Percentiles rank a stretch among this genome's conserved stretches.
Evolutionary conservation across 2,329 filamentous ascomycete species (phyloP).

Genomic region (Colletotrichum sublineola): DNA sequence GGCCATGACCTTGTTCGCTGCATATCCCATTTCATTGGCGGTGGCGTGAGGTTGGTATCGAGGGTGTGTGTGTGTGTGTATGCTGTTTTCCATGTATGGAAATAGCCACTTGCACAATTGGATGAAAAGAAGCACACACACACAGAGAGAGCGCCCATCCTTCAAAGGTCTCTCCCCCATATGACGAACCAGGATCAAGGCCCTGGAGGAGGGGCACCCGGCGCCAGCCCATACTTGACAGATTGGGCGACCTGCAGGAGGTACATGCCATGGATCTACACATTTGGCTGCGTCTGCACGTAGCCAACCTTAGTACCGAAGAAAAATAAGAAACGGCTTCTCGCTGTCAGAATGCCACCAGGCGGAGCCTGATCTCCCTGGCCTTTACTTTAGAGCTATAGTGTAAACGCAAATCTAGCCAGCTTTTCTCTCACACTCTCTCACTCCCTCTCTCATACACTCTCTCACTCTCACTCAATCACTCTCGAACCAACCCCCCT

Average conservation of each 20-base stretch:
- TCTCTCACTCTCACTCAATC: slow-evolving; percentile 5
- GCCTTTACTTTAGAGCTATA: slow-evolving; percentile 37
- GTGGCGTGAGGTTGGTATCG: slow-evolving; percentile 28
- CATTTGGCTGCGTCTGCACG: slow-evolving; percentile 34
- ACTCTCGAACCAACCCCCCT: slow-evolving; percentile 17
- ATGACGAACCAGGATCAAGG: slow-evolving; percentile 32
- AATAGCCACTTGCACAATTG: slow-evolving; percentile 24
- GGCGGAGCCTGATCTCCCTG: slow-evolving; percentile 40
- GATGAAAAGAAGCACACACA: neutral
- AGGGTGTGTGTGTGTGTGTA: neutral
- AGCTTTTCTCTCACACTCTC: neutral
- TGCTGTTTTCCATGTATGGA: neutral
- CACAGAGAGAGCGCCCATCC: neutral
- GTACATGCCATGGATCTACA: slow-evolving; percentile 40
- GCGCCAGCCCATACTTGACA: slow-evolving; percentile 38
- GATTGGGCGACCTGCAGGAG: slow-evolving; percentile 39
- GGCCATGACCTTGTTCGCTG: slow-evolving; percentile 39
- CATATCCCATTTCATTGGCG: slow-evolving; percentile 26
- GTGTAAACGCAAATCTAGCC: slow-evolving; percentile 28
- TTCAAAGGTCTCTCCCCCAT: slow-evolving; percentile 23
- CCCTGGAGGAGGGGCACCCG: slow-evolving; percentile 33
- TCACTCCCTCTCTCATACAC: neutral
- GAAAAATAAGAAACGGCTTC: slow-evolving; percentile 43
- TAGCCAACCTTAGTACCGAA: slow-evolving; percentile 23
- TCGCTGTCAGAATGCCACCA: slow-evolving; percentile 40